These are phyloP conservation scores for Colletotrichum horii DNA, from an alignment of 2,329 filamentous ascomycete genomes.

Conservation along the genomic window DNA sequence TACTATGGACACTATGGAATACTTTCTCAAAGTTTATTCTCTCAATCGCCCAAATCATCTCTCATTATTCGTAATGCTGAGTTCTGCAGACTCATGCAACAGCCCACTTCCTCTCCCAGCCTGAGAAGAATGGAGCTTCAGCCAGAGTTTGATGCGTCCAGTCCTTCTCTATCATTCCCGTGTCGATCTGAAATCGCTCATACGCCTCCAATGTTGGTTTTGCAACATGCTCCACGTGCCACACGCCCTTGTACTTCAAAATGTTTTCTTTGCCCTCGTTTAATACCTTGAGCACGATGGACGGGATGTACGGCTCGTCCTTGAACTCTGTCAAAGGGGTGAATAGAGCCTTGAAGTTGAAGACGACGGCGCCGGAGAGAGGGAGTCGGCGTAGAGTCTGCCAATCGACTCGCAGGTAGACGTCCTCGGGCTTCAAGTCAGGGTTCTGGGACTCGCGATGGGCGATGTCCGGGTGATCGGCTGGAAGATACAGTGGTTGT, in stretches of 20 bases:
- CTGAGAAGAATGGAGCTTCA: conserved; percentile 77
- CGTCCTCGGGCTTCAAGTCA: conserved; percentile 59
- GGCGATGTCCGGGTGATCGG: conserved; percentile 67
- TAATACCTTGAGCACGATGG: conserved; percentile 71
- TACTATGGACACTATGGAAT: not conserved
- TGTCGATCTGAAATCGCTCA: conserved; percentile 68
- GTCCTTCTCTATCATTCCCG: conserved; percentile 60
- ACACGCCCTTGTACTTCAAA: conserved; percentile 83
- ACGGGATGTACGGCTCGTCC: conserved; percentile 76
- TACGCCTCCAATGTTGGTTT: conserved; percentile 69
- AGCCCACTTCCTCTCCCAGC: conserved; percentile 78
- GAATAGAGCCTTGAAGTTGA: conserved; percentile 90
- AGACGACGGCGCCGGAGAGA: conserved; percentile 75
- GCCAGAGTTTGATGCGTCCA: conserved; percentile 75
- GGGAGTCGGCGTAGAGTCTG: conserved; percentile 83
- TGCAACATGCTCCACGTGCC: conserved; percentile 77
- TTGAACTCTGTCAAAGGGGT: conserved; percentile 74
- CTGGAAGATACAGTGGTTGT: conserved; percentile 76
- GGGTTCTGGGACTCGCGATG: conserved; percentile 64
- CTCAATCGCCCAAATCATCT: not conserved
- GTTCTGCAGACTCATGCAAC: not conserved
- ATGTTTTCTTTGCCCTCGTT: conserved; percentile 70
- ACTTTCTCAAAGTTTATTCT: not conserved
- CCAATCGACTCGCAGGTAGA: conserved; percentile 83
- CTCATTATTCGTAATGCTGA: not conserved